Conservation (phyloP, 176 grass and related monocot species). For the Cocos nucifera region DNA sequence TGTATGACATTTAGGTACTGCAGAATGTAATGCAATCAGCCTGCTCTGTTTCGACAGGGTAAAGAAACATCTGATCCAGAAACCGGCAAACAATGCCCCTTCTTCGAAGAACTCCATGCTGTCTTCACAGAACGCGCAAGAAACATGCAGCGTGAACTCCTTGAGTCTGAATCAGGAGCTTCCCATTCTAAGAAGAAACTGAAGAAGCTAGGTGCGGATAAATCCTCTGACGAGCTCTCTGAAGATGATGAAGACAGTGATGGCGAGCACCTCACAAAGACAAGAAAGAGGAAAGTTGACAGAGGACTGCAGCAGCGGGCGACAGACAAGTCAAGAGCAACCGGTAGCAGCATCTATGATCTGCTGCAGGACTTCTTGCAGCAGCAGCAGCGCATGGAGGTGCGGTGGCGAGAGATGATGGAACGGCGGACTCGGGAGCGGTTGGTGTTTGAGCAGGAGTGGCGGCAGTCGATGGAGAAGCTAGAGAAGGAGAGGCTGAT, state of each 20-base stretch:
- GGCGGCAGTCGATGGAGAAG: constrained; percentile 72
- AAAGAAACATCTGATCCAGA: constrained; percentile 96
- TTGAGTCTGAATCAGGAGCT: constrained; percentile 39
- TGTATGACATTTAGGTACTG: too few species aligned
- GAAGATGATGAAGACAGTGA: constrained; percentile 45
- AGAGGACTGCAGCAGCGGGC: constrained; percentile 20
- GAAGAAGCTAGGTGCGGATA: constrained; percentile 25
- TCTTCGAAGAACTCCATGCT: constrained; percentile 82
- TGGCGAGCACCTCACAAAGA: constrained; percentile 33
- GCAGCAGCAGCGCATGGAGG: constrained; percentile 66
- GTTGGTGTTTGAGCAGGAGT: constrained; percentile 52
- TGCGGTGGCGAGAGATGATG: constrained; percentile 57
- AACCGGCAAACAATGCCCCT: constrained; percentile 59
- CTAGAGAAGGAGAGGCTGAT: constrained; percentile 71
- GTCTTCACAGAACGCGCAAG: constrained; percentile 76
- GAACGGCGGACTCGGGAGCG: constrained; percentile 52
- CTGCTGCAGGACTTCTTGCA: constrained; percentile 59
- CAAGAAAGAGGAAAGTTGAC: constrained; percentile 25
- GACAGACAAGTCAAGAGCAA: constrained; percentile 4
- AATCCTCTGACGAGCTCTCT: constrained; percentile 24
- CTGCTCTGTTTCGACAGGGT: constrained; percentile 41
- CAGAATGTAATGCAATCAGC: too few species aligned
- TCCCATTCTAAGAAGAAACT: constrained; percentile 23
- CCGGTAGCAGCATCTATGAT: constrained; percentile 23
- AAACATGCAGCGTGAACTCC: constrained; percentile 61